Base-by-base conservation (phyloP, 257 asterid species). In the Solanum tarijense region DNA sequence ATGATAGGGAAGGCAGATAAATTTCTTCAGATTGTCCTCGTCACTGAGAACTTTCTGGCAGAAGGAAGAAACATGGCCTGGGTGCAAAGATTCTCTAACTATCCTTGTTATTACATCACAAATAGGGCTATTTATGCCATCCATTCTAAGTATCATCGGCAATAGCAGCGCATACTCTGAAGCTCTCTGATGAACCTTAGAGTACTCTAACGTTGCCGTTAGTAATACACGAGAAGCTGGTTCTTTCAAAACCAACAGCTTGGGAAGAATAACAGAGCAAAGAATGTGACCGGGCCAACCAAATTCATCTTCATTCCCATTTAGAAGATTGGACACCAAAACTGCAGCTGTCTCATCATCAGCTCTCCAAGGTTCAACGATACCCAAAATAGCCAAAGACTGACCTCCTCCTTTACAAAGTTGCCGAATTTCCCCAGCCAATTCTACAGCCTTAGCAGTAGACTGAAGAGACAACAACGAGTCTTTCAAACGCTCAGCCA, bases 251-350 rank as follows among this genome's bases (percentile, higher is more conserved):
- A 62, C 83, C 52, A 96, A 91, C 81, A 94, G 74, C 92, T 92
- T 94, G 72, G 99, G 98, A 84, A 96, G 98, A 88, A 93, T 75
- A 38, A 94, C 48, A 11, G 98, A 91, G 92, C 95, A 94, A 71
- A 96, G 93, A 82, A 93, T 81, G 65, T 92, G 92, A 88, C 94
- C 86, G 29, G 94, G 93, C 99, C 97, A 93, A 58, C 89, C 91
- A 83, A 87, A 83, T 41, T 89, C 94, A 83, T 90, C 91, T 81
- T 88, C 94, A 83, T 29, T 90, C 83, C 88, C 91, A 84, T 69
- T 89, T 18, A 83, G 83, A 73, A 93, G 89, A 21, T 90, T 92
- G 85, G 95, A 89, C 76, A 95, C 85, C 85, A 96, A 88, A 90
- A 93, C 88, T 25, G 95, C 90, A 87, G 94, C 90, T 38, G 92